Evolutionary conservation across 768 basidiomycete genomes (phyloP).

Genomic region (Cyclocybe cylindracea): DNA sequence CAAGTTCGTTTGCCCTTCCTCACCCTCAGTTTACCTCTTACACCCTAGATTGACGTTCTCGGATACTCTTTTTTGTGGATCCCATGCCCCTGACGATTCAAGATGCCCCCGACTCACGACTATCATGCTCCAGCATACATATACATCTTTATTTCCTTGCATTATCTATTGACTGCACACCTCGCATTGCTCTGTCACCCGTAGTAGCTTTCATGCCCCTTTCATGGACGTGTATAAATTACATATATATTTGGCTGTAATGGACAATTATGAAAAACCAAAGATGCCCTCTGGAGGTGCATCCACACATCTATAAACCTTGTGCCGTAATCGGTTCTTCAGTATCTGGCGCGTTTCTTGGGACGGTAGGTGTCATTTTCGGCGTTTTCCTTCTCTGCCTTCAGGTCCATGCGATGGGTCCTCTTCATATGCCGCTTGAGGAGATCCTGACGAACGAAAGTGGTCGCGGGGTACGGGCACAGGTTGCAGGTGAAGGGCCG

Average conservation of each 20-base stretch:
- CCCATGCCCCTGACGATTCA: not conserved
- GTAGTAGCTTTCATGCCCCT: conserved; percentile 10
- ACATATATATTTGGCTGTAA: conserved; percentile 9
- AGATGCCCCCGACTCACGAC: not conserved
- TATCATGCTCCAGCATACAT: not conserved
- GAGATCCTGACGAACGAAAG: conserved; percentile 69
- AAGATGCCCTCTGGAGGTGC: too few species aligned
- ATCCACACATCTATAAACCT: not conserved
- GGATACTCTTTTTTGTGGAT: not conserved
- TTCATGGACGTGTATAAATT: conserved; percentile 17
- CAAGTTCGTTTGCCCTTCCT: conserved; percentile 3
- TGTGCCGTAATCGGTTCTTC: conserved; percentile 1
- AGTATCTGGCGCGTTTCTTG: conserved; percentile 21
- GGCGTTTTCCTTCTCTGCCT: conserved; percentile 30
- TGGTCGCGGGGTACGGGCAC: conserved; percentile 47
- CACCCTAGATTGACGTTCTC: not conserved
- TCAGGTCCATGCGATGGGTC: conserved; percentile 44
- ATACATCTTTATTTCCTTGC: conserved; percentile 1
- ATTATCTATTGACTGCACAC: conserved; percentile 15
- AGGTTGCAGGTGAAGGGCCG: conserved; percentile 61
- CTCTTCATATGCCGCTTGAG: conserved; percentile 65
- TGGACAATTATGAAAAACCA: too few species aligned
- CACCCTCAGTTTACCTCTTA: not conserved
- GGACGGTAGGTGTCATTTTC: conserved; percentile 14
- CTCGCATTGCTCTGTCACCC: conserved; percentile 9